Conservation (phyloP, 1,139 yeast species). For the Nakaseomyces nivariensis region DNA sequence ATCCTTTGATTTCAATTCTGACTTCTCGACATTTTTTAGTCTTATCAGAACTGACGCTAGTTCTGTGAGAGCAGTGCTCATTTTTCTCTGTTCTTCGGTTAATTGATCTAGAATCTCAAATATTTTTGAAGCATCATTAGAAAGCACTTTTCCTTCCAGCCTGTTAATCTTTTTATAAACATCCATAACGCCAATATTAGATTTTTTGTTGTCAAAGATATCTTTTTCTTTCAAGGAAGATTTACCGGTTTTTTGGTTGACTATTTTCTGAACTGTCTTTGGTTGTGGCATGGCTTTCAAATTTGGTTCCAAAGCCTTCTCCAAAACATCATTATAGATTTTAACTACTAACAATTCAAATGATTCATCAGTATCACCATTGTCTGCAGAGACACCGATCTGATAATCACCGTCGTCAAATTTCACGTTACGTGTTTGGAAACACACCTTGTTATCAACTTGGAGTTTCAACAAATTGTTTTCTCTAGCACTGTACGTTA, state of each 20-base stretch:
- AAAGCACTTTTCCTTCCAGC: slow-evolving; percentile 28
- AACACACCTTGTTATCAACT: slow-evolving; percentile 59
- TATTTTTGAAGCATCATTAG: slow-evolving; percentile 24
- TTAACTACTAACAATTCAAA: slow-evolving; percentile 52
- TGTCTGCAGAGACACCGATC: slow-evolving; percentile 47
- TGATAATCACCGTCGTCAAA: slow-evolving; percentile 22
- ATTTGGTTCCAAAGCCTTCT: slow-evolving; percentile 48
- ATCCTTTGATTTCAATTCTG: slow-evolving; percentile 2
- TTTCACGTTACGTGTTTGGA: slow-evolving; percentile 47
- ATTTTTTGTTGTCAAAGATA: slow-evolving; percentile 18
- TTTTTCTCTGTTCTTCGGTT: slow-evolving; percentile 16
- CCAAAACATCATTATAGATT: slow-evolving; percentile 43
- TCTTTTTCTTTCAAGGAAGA: slow-evolving; percentile 24
- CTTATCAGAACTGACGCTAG: slow-evolving; percentile 7
- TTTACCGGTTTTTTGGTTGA: slow-evolving; percentile 27
- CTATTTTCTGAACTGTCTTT: slow-evolving; percentile 26
- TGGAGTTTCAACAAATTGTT: slow-evolving; percentile 48
- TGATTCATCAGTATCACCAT: slow-evolving; percentile 36
- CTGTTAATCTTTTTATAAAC: slow-evolving; percentile 25
- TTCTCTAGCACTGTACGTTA: slow-evolving; percentile 42
- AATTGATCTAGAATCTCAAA: slow-evolving; percentile 16
- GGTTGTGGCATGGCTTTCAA: slow-evolving; percentile 44
- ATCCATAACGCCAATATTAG: slow-evolving; percentile 20
- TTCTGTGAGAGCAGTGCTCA: slow-evolving; percentile 8
- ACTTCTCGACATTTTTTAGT: slow-evolving; percentile 6